A percentile compares a stretch with the other conserved stretches of the same genome.
Evolutionary conservation across 768 basidiomycete genomes (phyloP).

Genomic region (Mycena chlorophos): DNA sequence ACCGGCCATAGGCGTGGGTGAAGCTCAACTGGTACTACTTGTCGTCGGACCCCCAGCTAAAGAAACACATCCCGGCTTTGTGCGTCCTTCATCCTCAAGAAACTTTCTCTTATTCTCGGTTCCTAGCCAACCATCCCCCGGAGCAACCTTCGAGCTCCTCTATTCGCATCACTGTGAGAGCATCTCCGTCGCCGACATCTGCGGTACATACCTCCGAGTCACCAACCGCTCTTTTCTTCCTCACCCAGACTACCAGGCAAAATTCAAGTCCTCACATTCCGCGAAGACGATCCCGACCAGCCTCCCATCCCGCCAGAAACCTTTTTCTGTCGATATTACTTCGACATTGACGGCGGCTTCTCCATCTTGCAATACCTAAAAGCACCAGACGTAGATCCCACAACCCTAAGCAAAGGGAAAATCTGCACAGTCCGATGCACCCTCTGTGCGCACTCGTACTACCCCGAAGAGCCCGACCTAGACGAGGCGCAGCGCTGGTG

Average conservation of each 20-base stretch:
- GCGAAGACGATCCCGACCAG: constrained; percentile 14
- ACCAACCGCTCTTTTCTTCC: not conserved
- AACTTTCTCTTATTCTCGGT: not conserved
- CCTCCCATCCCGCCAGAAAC: not conserved
- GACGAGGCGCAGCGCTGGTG: constrained; percentile 15
- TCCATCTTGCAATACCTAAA: not conserved
- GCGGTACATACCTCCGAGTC: not conserved
- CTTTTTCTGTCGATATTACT: constrained; percentile 13
- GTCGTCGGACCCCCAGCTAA: not conserved
- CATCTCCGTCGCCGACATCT: constrained; percentile 1
- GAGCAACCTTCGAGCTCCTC: constrained; percentile 5
- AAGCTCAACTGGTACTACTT: constrained; percentile 15
- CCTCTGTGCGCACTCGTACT: constrained; percentile 7
- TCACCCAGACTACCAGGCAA: not conserved
- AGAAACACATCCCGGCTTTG: constrained; percentile 3
- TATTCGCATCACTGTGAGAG: constrained; percentile 15
- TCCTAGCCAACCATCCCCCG: not conserved
- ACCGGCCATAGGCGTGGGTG: constrained; percentile 10
- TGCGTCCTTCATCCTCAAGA: not conserved
- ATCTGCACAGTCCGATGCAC: not conserved
- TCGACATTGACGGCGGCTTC: not conserved
- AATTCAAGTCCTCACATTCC: constrained; percentile 1
- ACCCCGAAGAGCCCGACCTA: constrained; percentile 3
- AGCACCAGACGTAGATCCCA: not conserved
- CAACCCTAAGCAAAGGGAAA: not conserved